Base-by-base conservation (phyloP, 805 yeast genomes). In the Candida vartiovaarae region DNA sequence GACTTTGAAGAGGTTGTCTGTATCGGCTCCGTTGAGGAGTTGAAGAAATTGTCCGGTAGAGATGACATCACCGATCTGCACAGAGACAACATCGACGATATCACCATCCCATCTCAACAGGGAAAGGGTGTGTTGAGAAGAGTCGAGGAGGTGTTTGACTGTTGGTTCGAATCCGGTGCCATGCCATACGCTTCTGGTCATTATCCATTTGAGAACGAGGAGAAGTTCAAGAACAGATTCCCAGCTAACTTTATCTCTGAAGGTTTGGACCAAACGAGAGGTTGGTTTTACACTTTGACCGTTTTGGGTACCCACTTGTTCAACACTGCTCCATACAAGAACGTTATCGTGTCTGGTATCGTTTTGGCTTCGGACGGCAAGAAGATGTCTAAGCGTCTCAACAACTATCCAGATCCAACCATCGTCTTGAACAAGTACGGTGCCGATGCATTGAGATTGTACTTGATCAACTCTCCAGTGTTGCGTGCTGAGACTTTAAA, bases 161-260 rank as follows among this genome's bases (percentile, higher is more conserved):
- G 99, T 74, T 93, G 99, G 99, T 93, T 93, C 62, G 99, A 93
- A 73, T 88, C 96, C 20, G 99, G 99, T 54, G 83, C 96, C 41
- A 93, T 93, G 99, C 99, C 99, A 50, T 93, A 84, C 57, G 98
- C 97, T 43, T 84, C 95, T 34, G 82, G 84, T 63, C 99, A 93
- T 66, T 93, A 90, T 64, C 99, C 99, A 53, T 93, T 93, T 64
- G 96, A 91, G 69, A 77, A 78, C 61, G 68, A 78, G 62, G 89
- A 86, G 11, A 65, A 64, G 39, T 91, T 91, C 70, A 60, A 70
- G 32, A 63, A 75, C 45, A 76, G 85, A 39, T 95, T 87, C 82
- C 99, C 99, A 38, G 99, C 96, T 37, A 91, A 93, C 67, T 93
- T 93, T 68, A 93, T 93, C 59, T 84, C 96, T 47, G 99, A 93